Evolutionary conservation across 768 basidiomycete species (phyloP), one percentile per base, ranked within the genome.

Genomic region (Galerina marginata): DNA sequence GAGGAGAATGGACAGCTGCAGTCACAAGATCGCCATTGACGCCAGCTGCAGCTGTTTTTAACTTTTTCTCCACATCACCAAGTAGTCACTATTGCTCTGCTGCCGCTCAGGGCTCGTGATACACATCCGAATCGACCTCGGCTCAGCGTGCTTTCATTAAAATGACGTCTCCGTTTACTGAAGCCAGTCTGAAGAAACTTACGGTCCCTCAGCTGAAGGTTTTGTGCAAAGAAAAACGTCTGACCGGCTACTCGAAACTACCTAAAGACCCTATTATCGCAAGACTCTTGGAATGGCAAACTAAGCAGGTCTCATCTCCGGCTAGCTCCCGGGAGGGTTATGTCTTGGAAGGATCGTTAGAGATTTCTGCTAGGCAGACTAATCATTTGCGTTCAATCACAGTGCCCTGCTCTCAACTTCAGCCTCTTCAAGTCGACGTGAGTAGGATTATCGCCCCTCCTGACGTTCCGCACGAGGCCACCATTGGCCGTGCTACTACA

Each of bases 191-290:
- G n/a, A 74, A 69, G 46, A 81, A 78, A 66, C 70, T 88, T 2
- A 89, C 85, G 7, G 86, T 90, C 9, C 70, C 85, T 16, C 86
- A 88, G 63, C 79, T 93, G 16, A 91, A 86, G 67, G 79, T 79
- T 3, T 59, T 91, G 12, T 92, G 89, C 72, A 92, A 89, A 68
- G 88, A 87, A 52, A 80, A 74, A 56, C 75, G 80, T 20, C 74
- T 92, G 25, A 67, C 77, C 44, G 88, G 87, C 0, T 92, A 90
- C 68, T 89, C 89, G 9, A 92, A 88, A 68, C 81, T 90, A 16
- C 69, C 72, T 42, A 91, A 91, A 70, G 73, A 76, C 53, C 82
- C 76, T 1, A 77, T 92, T 39, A 71, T 92, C 29, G 76, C 79
- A 60, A 88, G 81, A 67, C 66, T 80, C 9, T 33, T 68, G 52